Base-by-base conservation (phyloP, 129 eudicot species). In the Cynara cardunculus region DNA sequence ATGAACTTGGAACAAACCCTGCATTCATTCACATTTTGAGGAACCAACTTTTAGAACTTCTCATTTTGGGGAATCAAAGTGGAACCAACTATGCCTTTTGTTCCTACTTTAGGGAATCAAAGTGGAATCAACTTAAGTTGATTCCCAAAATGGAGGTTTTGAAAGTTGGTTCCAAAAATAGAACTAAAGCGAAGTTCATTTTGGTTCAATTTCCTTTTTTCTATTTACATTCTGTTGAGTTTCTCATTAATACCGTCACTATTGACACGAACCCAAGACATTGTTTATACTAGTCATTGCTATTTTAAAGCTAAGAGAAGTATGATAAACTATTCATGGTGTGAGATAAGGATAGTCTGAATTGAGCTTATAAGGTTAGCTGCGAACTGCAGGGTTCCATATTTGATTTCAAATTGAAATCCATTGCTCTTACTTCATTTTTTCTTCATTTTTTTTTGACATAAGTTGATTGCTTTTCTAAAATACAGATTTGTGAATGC, bases 401-500 rank as follows among this genome's bases (percentile, higher is more conserved):
- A 16, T 53, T 53, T 18, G 22, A 3, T 18, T 53, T 53, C 22
- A 53, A 5, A 53, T 32, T 56, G 25, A 12, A 79, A 7, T 16
- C 41, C 41, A 76, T 69, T 49, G 30, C 25, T 64, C 11, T 27
- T 27, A 34, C 18, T 66, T 71, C 32, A 5, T 82, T 67, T 39
- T 3, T 79, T 4, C 19, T 27, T 78, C 39, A 41, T 37, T n/a
- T 62, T 81, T 59, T 24, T 80, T 37, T n/a, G n/a, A 6, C 24
- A 73, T 22, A 4, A 31, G 0, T 53, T 59, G 8, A 75, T 84
- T 7, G 59, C 70, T 26, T 56, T 37, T 81, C 72, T 71, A 27
- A 7, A 27, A 37, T 56, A 75, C 97, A 95, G 99, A 92, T 95
- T 69, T 89, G 97, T 72, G 97, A 95, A 69, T 95, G 97, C 80